These are phyloP conservation scores for Saccharomycopsis synnaedendra DNA, from an alignment of 805 yeast species.

Conservation along the genomic window DNA sequence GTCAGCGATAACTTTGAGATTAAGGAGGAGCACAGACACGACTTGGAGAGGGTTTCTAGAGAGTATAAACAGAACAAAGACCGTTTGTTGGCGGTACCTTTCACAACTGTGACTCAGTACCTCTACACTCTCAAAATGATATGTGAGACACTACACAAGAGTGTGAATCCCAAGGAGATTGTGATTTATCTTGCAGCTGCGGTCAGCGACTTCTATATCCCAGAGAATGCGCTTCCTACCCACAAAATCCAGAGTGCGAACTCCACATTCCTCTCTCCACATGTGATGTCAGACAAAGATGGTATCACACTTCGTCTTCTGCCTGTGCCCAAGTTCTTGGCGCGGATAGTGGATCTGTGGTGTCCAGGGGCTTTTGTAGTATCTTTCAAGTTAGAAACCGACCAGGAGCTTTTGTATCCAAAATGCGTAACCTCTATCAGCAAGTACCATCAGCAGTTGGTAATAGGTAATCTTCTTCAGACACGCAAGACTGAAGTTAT, in stretches of 20 bases:
- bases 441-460: slow-evolving; percentile 84
- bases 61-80: slow-evolving; percentile 12
- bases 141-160: slow-evolving; percentile 38
- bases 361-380: slow-evolving; percentile 92
- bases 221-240: slow-evolving; percentile 73
- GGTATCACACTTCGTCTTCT: slow-evolving; percentile 80
- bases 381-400: slow-evolving; percentile 92
- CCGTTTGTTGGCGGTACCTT: slow-evolving; percentile 54
- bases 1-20: slow-evolving; percentile 29
- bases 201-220: slow-evolving; percentile 91
- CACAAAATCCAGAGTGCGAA: slow-evolving; percentile 68
- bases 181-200: slow-evolving; percentile 90
- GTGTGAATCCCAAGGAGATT: slow-evolving; percentile 28
- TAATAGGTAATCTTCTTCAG: slow-evolving; percentile 86
- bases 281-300: slow-evolving; percentile 29
- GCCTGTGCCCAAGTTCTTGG: slow-evolving; percentile 91
- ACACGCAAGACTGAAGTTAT: slow-evolving; percentile 83
- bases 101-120: slow-evolving; percentile 92
- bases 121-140: slow-evolving; percentile 68
- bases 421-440: slow-evolving; percentile 73
- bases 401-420: slow-evolving; percentile 48
- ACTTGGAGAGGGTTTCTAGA: slow-evolving; percentile 23
- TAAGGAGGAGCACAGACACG: slow-evolving; percentile 48
- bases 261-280: not conserved
- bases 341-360: slow-evolving; percentile 85